phyloP scores from a whole-genome alignment of 768 basidiomycete species.

The Artomyces pyxidatus region DNA sequence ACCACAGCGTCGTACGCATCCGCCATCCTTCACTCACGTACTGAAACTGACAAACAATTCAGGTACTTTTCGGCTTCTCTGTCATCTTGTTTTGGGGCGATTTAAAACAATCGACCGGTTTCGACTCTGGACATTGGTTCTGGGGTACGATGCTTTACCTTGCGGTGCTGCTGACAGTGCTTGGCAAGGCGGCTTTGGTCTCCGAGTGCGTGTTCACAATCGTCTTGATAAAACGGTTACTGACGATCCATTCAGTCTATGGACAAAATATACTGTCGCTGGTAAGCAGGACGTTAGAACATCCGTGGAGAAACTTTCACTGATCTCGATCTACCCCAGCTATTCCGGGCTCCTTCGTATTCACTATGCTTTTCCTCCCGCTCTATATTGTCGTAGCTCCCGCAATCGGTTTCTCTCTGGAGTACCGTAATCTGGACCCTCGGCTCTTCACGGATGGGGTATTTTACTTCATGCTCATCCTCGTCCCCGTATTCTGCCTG shows the following conservation, averaged over 20 bases:
- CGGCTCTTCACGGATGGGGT: constrained; percentile 82
- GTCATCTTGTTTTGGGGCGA: constrained; percentile 91
- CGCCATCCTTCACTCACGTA: neutral
- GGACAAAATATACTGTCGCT: constrained; percentile 98
- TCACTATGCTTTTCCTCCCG: constrained; percentile 94
- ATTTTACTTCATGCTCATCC: constrained; percentile 83
- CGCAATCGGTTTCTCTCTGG: constrained; percentile 77
- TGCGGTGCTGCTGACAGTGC: constrained; percentile 85
- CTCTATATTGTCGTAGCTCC: constrained; percentile 86
- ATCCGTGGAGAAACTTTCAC: neutral
- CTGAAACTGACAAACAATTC: neutral
- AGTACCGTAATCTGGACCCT: constrained; percentile 86
- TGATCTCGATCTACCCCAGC: constrained; percentile 36
- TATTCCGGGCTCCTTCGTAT: constrained; percentile 93
- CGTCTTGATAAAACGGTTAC: constrained; percentile 4
- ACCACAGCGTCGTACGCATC: constrained; percentile 72
- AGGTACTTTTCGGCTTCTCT: constrained; percentile 87
- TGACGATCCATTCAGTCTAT: constrained; percentile 50
- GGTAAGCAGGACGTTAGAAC: constrained; percentile 34
- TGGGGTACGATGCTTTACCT: constrained; percentile 98
- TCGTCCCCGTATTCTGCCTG: constrained; percentile 81
- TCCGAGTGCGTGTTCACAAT: constrained; percentile 70
- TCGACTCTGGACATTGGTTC: constrained; percentile 93
- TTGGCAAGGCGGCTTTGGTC: constrained; percentile 94
- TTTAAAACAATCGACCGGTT: constrained; percentile 69